Base-by-base conservation (phyloP, 371 early-diverging fungal genomes). In the Mortierella sp. region DNA sequence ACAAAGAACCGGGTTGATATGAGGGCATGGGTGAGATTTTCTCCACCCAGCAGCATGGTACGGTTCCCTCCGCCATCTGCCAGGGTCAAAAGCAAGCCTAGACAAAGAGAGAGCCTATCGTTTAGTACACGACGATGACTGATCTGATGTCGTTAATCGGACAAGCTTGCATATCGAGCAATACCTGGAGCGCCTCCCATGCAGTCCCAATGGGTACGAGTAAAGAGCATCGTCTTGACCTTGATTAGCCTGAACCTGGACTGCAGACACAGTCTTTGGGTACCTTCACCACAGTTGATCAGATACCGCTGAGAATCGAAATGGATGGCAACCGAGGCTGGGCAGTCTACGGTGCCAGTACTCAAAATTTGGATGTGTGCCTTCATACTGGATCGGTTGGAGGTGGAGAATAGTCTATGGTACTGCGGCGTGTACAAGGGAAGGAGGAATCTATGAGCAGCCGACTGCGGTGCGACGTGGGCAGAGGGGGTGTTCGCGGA, bases 251-350 rank as follows among this genome's bases (percentile, higher is more conserved):
- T 84, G 28, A 90, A 78, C 56, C 85, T 87, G 58, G 94, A 89
- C 79, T 97, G 93, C 54, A 89, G 81, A 70, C 90, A 89, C 18
- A 95, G 76, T 24, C 98, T 86, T 81, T 98, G 98, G 0, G 92
- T 92, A 9, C 96, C 96, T 74, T 98, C 98, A 46, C 94, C 87
- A 79, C 96, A 96, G 82, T 97, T 97, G 86, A 98, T 93, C 71
- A 98, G 81, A 69, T 97, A 97, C 12, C 95, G 88, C 45, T 90
- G 88, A 14, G 82, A 69, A 61, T 94, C 93, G 71, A 95, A 93
- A 60, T 91, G 90, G 19, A 95, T 78, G 61, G 96, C 71, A 18
- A 97, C 74, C 26, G 93, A 86, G 2, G 96, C 91, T 7, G 89
- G 79, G n/a, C 87, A 83, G 69, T 90, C 92, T 59, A 76, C 83